These are phyloP conservation scores for Noccaea caerulescens DNA, from an alignment of 345 rosid genomes.

Conservation along the genomic window DNA sequence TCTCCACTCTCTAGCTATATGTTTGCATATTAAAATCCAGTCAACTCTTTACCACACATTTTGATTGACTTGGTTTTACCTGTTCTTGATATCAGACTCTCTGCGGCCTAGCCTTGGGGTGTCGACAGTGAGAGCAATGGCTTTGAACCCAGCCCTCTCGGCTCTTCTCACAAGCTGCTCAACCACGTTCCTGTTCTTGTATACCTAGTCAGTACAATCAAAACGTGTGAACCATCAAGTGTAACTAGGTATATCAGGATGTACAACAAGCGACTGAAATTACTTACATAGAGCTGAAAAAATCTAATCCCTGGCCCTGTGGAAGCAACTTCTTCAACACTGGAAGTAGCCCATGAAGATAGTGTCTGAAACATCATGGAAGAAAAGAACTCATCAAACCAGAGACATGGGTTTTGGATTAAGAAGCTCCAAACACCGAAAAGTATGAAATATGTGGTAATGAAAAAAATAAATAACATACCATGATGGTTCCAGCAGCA, in stretches of 20 bases:
- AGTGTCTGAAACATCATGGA: constrained; percentile 59
- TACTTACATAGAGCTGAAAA: constrained; percentile 89
- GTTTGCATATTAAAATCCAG: background rate
- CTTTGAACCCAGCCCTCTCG: constrained; percentile 91
- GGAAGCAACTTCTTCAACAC: constrained; percentile 94
- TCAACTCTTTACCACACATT: background rate
- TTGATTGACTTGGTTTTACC: constrained; percentile 42
- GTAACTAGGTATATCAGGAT: background rate
- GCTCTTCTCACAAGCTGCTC: constrained; percentile 92
- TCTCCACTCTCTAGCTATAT: background rate
- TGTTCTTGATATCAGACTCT: constrained; percentile 92
- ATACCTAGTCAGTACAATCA: constrained; percentile 52
- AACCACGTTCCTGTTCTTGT: constrained; percentile 76
- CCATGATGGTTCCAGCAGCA: constrained; percentile 81
- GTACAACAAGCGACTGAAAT: background rate
- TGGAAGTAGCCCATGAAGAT: constrained; percentile 93
- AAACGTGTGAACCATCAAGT: constrained; percentile 30
- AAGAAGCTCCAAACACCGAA: background rate
- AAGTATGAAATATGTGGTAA: background rate
- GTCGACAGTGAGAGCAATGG: constrained; percentile 93
- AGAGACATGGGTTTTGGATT: background rate
- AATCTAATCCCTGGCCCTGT: constrained; percentile 87
- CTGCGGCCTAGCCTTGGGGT: constrained; percentile 93
- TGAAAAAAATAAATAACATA: constrained; percentile 27
- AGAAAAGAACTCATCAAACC: background rate